Evolutionary conservation across 768 basidiomycete genomes (phyloP), one percentile per base, ranked within the genome.

Genomic region (Coprinellus micaceus): DNA sequence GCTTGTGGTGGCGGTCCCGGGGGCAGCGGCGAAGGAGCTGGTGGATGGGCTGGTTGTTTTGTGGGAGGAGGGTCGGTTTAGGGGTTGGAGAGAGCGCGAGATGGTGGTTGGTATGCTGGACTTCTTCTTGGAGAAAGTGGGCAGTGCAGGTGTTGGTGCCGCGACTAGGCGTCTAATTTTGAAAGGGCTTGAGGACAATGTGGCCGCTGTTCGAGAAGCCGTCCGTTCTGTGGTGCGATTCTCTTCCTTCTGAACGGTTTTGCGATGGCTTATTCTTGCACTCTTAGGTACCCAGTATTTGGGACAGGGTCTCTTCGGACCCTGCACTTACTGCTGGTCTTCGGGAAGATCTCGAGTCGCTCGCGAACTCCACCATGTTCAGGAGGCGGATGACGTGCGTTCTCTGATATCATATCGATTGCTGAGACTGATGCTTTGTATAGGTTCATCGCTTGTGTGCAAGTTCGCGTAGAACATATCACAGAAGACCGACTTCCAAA

Each of bases 171-270:
- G 69, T 44, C 72, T 95, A 29, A 69, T 91, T 54, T 70, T 71
- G 57, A 75, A 73, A 56, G 90, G 85, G 0, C 71, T 96, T 40
- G 80, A 83, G 59, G 95, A 97, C 64, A 74, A 72, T 17, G 90
- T 91, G 52, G 88, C 92, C n/a, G 85, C 88, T 33, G 93, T 98
- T 3, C 76, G 95, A 52, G 89, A 92, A 64, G 81, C 84, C 37
- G 89, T 91, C 22, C 66, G 70, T 37, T 74, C 75, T 62, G 90
- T 92, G 67, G 93, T 78, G 28, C 33, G 47, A 46, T 56, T 49
- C 33, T 52, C 49, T 62, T 57, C 40, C 41, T 45, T 12, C 21
- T 26, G 24, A 49, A 40, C 45, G 53, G 54, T 21, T 36, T 41
- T 46, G 13, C 11, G 39, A 4, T 53, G 53, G n/a, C n/a, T n/a